Evolutionary conservation across 2,329 filamentous ascomycete genomes (phyloP).

Genomic region (Fusarium sp.): DNA sequence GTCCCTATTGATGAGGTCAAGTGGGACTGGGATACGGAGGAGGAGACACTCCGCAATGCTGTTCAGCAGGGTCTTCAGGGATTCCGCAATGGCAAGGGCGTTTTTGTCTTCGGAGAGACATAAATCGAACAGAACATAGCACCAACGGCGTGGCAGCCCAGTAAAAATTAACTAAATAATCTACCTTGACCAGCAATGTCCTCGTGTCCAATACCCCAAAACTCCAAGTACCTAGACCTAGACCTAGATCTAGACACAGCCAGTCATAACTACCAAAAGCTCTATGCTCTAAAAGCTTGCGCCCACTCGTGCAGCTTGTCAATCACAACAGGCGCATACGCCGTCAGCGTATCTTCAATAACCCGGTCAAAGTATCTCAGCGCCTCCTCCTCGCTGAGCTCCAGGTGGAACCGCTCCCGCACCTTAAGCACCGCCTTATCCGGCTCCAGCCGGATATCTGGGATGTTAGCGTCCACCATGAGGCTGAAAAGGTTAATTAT

Average conservation of each 20-base stretch:
- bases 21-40: slow-evolving; percentile 87
- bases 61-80: slow-evolving; percentile 87
- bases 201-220: not conserved
- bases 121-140: slow-evolving; percentile 44
- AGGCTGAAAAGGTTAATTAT: slow-evolving; percentile 96
- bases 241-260: not conserved
- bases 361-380: slow-evolving; percentile 88
- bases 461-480: slow-evolving; percentile 98
- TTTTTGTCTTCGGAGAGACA: slow-evolving; percentile 82
- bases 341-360: slow-evolving; percentile 91
- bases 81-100: slow-evolving; percentile 87
- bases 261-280: not conserved
- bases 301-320: slow-evolving; percentile 94
- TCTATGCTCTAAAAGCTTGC: slow-evolving; percentile 85
- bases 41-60: slow-evolving; percentile 74
- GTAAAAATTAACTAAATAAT: not conserved
- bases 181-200: not conserved
- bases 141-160: not conserved
- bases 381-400: slow-evolving; percentile 92
- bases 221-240: slow-evolving; percentile 8
- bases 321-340: slow-evolving; percentile 92
- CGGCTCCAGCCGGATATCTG: slow-evolving; percentile 90
- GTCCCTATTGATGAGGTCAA: slow-evolving; percentile 83
- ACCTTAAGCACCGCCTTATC: slow-evolving; percentile 97
- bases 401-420: slow-evolving; percentile 91